A percentile compares a stretch with the other conserved stretches of the same genome.
These are phyloP conservation scores for Hondaea fermentalgiana DNA, from an alignment of 108 stramenopile species.

Conservation along the genomic window DNA sequence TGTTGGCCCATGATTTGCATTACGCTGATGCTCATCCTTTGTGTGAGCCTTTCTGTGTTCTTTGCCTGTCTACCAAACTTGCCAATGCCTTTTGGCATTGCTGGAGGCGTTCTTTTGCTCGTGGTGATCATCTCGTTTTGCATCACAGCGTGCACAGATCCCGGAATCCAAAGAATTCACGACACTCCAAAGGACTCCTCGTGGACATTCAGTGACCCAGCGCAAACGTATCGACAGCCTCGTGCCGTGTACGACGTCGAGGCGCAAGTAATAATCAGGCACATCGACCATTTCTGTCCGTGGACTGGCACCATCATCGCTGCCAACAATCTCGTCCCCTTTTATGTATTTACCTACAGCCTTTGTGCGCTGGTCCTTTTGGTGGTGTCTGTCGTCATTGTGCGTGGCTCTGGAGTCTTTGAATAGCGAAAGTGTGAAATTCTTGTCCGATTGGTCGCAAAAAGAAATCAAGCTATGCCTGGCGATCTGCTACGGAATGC, in stretches of 20 bases:
- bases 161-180: conserved; percentile 51
- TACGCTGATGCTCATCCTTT: conserved; percentile 74
- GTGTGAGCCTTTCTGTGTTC: conserved; percentile 25
- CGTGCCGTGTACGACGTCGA: conserved; percentile 71
- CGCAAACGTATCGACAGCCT: conserved; percentile 64
- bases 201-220: conserved; percentile 72
- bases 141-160: conserved; percentile 52
- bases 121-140: conserved; percentile 43
- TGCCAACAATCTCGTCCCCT: conserved; percentile 60
- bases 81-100: conserved; percentile 30
- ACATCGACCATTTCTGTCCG: conserved; percentile 38
- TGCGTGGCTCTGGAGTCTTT: not conserved
- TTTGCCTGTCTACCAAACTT: conserved; percentile 29
- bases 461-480: not conserved
- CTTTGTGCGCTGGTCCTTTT: conserved; percentile 19
- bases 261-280: conserved; percentile 59
- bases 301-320: conserved; percentile 74
- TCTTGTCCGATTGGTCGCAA: not conserved
- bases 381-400: not conserved
- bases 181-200: conserved; percentile 18
- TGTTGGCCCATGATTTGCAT: conserved; percentile 85
- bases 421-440: not conserved
- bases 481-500: not conserved
- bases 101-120: not conserved
- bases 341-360: conserved; percentile 56